phyloP scores from a whole-genome alignment of 176 grass and related monocot species.

The Pharus latifolius region DNA sequence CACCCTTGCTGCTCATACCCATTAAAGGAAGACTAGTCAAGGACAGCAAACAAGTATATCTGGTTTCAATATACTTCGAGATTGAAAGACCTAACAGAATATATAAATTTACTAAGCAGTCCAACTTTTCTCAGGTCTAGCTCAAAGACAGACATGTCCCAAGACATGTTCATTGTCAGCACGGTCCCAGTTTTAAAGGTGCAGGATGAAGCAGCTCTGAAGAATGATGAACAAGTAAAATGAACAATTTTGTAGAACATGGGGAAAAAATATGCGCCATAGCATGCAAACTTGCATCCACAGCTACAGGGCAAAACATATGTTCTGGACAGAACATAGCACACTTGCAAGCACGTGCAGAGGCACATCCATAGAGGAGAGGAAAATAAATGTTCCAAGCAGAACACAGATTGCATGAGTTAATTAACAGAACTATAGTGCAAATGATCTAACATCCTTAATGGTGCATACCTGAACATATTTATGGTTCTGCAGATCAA shows the following conservation, averaged over 20 bases:
- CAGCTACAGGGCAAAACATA: neutral
- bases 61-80: neutral
- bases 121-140: neutral
- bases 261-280: no score
- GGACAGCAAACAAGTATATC: neutral
- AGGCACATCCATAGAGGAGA: neutral
- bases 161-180: neutral
- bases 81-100: neutral
- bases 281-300: neutral
- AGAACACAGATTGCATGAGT: neutral
- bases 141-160: neutral
- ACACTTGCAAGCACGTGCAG: neutral
- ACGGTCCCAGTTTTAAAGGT: no score
- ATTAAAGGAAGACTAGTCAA: no score
- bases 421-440: neutral
- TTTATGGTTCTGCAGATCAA: constrained; percentile 71
- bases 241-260: neutral
- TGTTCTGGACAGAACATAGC: neutral
- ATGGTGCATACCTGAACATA: constrained; percentile 60
- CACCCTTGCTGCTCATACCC: no score
- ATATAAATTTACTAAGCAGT: neutral
- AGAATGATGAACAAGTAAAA: neutral
- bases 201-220: no score
- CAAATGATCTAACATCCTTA: neutral
- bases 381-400: neutral